Evolutionary conservation across 2,329 filamentous ascomycete species (phyloP), one percentile per base, ranked within the genome.

Genomic region (Periconia digitata): DNA sequence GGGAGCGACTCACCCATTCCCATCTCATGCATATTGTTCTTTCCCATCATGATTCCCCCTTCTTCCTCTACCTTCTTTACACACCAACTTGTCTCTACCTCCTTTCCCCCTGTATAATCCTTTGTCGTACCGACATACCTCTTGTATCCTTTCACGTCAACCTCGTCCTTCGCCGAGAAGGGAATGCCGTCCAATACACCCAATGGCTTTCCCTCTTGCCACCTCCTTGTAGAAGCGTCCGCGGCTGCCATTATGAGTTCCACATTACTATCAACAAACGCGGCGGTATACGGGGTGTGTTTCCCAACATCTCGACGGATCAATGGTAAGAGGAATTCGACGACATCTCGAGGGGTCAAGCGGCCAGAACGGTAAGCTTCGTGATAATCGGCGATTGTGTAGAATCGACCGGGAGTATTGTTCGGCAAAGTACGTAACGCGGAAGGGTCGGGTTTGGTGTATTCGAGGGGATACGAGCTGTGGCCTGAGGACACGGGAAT

Each of bases 101-200:
- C 64, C 62, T 76, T 62, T 54, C 65, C 65, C 64, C 76, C 52
- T 2, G 76, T 80, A 48, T 81, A 79, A 54, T 86, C 78, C 39
- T 85, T 76, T 52, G 74, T 79, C 60, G 86, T 85, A 18, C 87
- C 90, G 40, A 81, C 72, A 44, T 83, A 86, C 53, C 79, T 82
- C 43, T 82, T 79, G 65, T 90, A 92, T 13, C 87, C 89, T 54
- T 83, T 78, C 24, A 91, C 75, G 54, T 86, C 79, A 15, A 86
- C 79, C 62, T 95, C 90, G 63, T 95, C 90, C 72, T 96, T 95
- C 59, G 94, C 82, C 0, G 86, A 87, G 41, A 95, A 81, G 0
- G 90, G 91, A 1, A 95, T 83, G 12, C 91, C 91, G 61, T 96
- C 91, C 7, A 95, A 74, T 5, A 89, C 74, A 12, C 89, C 79